Percentiles rank a stretch among this genome's conserved stretches.
Evolutionary conservation across 345 rosid genomes (phyloP).

Genomic region (Arabidopsis arenosa): DNA sequence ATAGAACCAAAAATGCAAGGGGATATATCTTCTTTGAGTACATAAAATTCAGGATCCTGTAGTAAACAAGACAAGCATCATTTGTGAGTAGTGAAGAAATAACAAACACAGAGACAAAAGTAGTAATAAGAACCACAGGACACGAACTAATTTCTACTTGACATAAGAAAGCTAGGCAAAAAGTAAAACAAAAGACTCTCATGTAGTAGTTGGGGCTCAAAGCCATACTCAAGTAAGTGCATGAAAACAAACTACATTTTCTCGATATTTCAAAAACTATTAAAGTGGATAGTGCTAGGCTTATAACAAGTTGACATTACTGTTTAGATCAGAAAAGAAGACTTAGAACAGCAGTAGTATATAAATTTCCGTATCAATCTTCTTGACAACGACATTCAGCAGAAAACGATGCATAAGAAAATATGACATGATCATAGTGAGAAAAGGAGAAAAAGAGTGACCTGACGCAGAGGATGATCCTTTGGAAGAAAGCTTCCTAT

Average conservation of each 20-base stretch:
- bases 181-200: neutral
- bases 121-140: neutral
- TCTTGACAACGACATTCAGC: slow-evolving; percentile 21
- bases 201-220: slow-evolving; percentile 3
- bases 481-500: slow-evolving; percentile 96
- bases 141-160: neutral
- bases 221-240: neutral
- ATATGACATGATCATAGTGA: slow-evolving; percentile 34
- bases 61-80: slow-evolving; percentile 30
- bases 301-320: neutral
- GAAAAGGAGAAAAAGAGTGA: slow-evolving; percentile 37
- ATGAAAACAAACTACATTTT: slow-evolving; percentile 10
- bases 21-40: slow-evolving; percentile 87
- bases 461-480: slow-evolving; percentile 96
- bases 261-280: neutral
- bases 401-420: neutral
- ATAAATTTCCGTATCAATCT: neutral
- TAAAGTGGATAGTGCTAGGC: slow-evolving; percentile 1
- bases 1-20: slow-evolving; percentile 99
- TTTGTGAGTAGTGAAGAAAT: neutral
- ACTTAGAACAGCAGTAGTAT: neutral
- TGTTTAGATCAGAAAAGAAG: slow-evolving; percentile 6
- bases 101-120: slow-evolving; percentile 8
- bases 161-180: slow-evolving; percentile 4
- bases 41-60: slow-evolving; percentile 94